These are phyloP conservation scores for Hypoxylon lienhwacheense DNA, from an alignment of 495 filamentous ascomycete species.

Conservation along the genomic window DNA sequence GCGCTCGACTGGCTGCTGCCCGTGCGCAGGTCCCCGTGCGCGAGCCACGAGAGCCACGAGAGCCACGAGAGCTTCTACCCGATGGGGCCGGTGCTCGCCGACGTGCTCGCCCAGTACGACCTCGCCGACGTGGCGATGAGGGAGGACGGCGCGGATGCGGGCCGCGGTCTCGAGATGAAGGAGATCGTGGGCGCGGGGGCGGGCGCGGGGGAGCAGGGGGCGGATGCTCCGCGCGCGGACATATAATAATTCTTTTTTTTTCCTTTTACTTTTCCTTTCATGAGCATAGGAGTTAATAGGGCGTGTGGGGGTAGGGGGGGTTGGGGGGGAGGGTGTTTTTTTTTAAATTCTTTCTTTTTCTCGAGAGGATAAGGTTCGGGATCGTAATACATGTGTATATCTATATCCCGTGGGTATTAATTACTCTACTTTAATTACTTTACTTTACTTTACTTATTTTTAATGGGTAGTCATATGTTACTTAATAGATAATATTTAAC, in stretches of 20 bases:
- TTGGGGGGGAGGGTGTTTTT: not conserved
- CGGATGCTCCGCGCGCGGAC: conserved; percentile 6
- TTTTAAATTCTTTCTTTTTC: too few species aligned
- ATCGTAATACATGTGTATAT: too few species aligned
- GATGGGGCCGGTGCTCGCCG: conserved; percentile 47
- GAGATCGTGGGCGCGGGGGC: too few species aligned
- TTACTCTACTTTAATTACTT: too few species aligned
- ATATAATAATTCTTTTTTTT: conserved; percentile 30
- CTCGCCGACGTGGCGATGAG: conserved; percentile 38
- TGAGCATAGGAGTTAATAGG: conserved; percentile 23
- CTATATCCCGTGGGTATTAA: too few species aligned
- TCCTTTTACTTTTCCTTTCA: too few species aligned
- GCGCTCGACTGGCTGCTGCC: conserved; percentile 74
- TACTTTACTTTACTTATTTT: too few species aligned
- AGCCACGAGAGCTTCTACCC: conserved; percentile 52
- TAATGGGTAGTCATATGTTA: too few species aligned
- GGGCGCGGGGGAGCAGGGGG: conserved; percentile 11
- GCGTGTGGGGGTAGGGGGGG: not conserved
- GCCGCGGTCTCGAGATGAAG: conserved; percentile 34
- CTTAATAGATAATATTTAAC: too few species aligned
- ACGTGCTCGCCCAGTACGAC: conserved; percentile 42
- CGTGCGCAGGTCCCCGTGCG: conserved; percentile 65
- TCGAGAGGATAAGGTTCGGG: too few species aligned
- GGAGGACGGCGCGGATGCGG: too few species aligned
- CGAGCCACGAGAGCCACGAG: conserved; percentile 52